Conservation (phyloP, 257 asterid genomes). For the Cordia subcordata region DNA sequence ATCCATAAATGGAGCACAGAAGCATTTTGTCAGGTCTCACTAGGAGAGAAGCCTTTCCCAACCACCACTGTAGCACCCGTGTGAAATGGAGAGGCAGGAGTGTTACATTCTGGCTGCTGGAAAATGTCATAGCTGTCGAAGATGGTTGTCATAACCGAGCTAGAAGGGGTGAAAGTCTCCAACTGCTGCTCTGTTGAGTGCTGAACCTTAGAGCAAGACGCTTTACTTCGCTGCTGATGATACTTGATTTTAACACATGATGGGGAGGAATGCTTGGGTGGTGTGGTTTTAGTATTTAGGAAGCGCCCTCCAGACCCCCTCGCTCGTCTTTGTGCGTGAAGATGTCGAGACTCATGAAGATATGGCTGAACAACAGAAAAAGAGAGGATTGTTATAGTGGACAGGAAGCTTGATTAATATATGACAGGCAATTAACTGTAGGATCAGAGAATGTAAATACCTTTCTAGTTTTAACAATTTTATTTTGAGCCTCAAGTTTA, state of each 20-base stretch:
- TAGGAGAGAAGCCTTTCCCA: slow-evolving; percentile 17
- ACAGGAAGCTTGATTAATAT: neutral
- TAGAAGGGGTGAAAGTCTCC: slow-evolving; percentile 33
- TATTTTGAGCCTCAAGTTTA: slow-evolving; percentile 63
- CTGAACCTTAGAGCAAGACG: too few species aligned
- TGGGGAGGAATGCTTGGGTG: slow-evolving; percentile 24
- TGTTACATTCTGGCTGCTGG: slow-evolving; percentile 33
- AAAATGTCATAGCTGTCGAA: slow-evolving; percentile 42
- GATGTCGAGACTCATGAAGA: slow-evolving; percentile 69
- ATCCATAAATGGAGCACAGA: slow-evolving; percentile 29
- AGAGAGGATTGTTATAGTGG: neutral
- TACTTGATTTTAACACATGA: slow-evolving; percentile 8
- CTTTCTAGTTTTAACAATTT: slow-evolving; percentile 50
- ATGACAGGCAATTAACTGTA: neutral
- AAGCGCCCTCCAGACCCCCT: slow-evolving; percentile 72
- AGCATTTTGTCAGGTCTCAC: slow-evolving; percentile 27
- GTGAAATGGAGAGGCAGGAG: slow-evolving; percentile 19
- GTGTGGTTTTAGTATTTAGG: slow-evolving; percentile 39
- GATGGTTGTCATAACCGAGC: slow-evolving; percentile 52
- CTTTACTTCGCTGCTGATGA: neutral
- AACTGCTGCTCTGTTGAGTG: slow-evolving; percentile 34
- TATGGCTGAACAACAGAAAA: slow-evolving; percentile 46
- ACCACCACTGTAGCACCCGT: neutral
- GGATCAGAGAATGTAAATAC: slow-evolving; percentile 20
- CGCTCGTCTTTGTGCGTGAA: slow-evolving; percentile 59